Evolutionary conservation across 208 protist species (phyloP).

Genomic region (Acanthamoeba healyi): DNA sequence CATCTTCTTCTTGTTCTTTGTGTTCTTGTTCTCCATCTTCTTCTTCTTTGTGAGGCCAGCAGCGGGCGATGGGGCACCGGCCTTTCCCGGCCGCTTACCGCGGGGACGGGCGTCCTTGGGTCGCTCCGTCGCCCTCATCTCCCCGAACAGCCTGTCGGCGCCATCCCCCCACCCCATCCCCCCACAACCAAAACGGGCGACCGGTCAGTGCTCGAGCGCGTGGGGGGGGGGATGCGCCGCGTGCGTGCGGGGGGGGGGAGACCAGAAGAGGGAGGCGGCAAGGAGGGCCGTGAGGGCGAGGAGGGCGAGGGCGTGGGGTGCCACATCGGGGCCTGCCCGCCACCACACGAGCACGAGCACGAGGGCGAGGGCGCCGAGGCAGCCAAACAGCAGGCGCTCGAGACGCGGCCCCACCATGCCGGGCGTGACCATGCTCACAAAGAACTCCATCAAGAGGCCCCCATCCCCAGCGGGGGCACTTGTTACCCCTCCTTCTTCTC

Average conservation of each 20-base stretch:
- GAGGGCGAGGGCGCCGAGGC: not conserved
- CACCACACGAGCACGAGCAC: slow-evolving; percentile 9
- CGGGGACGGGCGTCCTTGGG: too few relatives aligned
- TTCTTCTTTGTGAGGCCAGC: too few relatives aligned
- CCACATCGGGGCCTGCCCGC: slow-evolving; percentile 31
- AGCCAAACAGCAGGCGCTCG: slow-evolving; percentile 10
- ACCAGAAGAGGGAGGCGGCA: slow-evolving; percentile 4
- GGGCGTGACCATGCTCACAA: slow-evolving; percentile 57
- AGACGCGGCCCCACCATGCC: slow-evolving; percentile 13
- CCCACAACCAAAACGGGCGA: too few relatives aligned
- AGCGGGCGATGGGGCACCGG: too few relatives aligned
- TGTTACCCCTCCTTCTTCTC: not conserved
- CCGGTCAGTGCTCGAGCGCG: not conserved
- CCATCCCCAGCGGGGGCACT: not conserved
- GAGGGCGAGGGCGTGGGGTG: slow-evolving; percentile 37
- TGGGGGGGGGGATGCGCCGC: not conserved
- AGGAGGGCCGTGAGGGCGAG: slow-evolving; percentile 46
- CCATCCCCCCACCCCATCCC: too few relatives aligned
- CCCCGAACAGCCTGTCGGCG: slow-evolving; percentile 12
- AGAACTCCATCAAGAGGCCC: slow-evolving; percentile 21
- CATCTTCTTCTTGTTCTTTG: not conserved
- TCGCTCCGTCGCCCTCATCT: not conserved
- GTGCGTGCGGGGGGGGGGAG: too few relatives aligned
- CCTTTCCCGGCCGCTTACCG: too few relatives aligned
- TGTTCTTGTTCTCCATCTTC: slow-evolving; percentile 3